Evolutionary conservation across 2,329 filamentous ascomycete species (phyloP), one percentile per base, ranked within the genome.

Genomic region (Talaromyces albobiverticillius): DNA sequence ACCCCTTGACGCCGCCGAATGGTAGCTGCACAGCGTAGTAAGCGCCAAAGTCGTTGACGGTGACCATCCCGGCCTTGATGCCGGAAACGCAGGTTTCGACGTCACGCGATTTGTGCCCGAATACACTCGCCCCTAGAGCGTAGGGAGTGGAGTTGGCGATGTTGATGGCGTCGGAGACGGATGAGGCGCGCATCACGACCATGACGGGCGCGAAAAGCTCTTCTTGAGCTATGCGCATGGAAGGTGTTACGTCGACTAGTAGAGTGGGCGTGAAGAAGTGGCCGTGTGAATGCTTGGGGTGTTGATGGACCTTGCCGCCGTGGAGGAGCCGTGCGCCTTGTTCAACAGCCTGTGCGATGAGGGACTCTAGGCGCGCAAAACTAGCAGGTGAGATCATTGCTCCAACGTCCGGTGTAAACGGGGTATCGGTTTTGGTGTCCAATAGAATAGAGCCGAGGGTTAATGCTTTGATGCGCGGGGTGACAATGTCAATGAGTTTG

Each of bases 201-300:
- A 95, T 93, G 60, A 99, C 80, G 0, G 94, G 94, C 0, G 89
- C 93, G 71, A 99, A 99, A 64, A 94, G 90, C 73, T 99, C 94
- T 60, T 89, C 86, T 61, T 89, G 87, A 0, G 94, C 91, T 64
- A 99, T 92, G 13, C 77, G 78, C 94, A 99, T 99, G 46, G 81
- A 76, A 0, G 86, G 80, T 0, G 88, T 94, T 4, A 99, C 93
- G 70, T 96, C 88, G n/a, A 85, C 89, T 42, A 99, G 82, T 20
- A 99, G 81, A 0, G 94, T 99, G 0, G 94, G 94, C 18, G 82
- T 72, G 78, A 99, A 99, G 79, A 96, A 99, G 75, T 95, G 90
- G 20, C 91, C 94, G 18, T 80, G 76, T 0, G 88, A 86, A 67
- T 92, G 81, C 2, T 83, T 77, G 0, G 90, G 88, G 71, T 97